phyloP scores from a whole-genome alignment of 768 basidiomycete genomes.

The Glaciozyma martinii region DNA sequence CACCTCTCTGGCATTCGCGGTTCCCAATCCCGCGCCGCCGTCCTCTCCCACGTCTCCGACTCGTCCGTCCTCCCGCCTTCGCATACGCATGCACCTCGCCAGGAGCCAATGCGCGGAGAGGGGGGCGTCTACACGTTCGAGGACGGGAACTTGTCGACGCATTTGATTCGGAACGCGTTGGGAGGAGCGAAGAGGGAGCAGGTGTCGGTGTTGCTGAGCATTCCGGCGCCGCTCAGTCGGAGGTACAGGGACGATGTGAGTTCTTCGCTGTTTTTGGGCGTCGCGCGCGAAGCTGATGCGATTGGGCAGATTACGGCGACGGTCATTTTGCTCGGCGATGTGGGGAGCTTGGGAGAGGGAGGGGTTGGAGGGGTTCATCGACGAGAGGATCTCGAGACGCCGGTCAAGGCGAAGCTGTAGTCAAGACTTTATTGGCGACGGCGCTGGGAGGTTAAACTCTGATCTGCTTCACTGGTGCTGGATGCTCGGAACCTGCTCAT shows the following conservation, averaged over 20 bases:
- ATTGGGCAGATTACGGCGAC: conserved; percentile 22
- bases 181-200: conserved; percentile 61
- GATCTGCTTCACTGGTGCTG: no score
- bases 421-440: not conserved
- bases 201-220: conserved; percentile 61
- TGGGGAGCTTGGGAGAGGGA: conserved; percentile 66
- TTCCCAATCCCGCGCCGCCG: conserved; percentile 31
- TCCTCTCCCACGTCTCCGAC: conserved; percentile 9
- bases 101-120: conserved; percentile 38
- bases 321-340: conserved; percentile 23
- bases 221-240: conserved; percentile 69
- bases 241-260: conserved; percentile 76
- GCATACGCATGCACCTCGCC: conserved; percentile 34
- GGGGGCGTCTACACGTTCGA: conserved; percentile 46
- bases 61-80: not conserved
- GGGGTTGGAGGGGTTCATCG: conserved; percentile 39
- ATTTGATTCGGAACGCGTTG: conserved; percentile 76
- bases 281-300: not conserved
- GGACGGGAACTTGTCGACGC: conserved; percentile 68
- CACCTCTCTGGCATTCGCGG: conserved; percentile 58
- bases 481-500: no score
- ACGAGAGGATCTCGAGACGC: conserved; percentile 29
- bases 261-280: not conserved
- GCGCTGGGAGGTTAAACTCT: no score
- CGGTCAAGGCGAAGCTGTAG: conserved; percentile 50